Conservation (phyloP, 2,329 filamentous ascomycete species). For the Knoxdaviesia proteae region DNA sequence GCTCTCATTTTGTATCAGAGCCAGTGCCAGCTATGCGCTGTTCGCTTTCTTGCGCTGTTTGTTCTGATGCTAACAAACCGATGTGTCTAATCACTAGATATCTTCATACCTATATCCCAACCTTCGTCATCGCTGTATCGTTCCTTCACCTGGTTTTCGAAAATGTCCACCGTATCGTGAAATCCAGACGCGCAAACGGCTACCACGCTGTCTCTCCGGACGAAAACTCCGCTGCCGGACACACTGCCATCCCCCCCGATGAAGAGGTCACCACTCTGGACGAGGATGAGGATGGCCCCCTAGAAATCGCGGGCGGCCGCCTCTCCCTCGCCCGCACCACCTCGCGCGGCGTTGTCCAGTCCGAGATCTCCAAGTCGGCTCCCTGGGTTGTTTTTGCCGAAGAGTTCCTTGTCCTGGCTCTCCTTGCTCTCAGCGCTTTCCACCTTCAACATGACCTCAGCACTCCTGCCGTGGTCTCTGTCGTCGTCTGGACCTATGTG, state of each 20-base stretch:
- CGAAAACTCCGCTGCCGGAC: conserved; percentile 17
- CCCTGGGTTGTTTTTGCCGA: conserved; percentile 25
- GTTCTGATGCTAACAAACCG: conserved; percentile 2
- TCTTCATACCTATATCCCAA: conserved; percentile 60
- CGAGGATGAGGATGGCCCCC: conserved; percentile 35
- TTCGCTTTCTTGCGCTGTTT: background rate
- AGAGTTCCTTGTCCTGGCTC: conserved; percentile 43
- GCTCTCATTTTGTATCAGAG: background rate
- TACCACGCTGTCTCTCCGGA: conserved; percentile 36
- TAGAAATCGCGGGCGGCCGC: conserved; percentile 35
- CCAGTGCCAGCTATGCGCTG: background rate
- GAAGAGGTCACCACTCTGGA: conserved; percentile 19
- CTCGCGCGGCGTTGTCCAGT: conserved; percentile 42
- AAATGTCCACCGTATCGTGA: conserved; percentile 28
- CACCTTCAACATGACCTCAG: conserved; percentile 40
- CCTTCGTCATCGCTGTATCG: conserved; percentile 50
- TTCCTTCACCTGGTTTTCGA: conserved; percentile 42
- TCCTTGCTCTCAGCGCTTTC: conserved; percentile 48
- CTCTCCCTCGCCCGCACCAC: conserved; percentile 37
- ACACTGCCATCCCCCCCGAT: conserved; percentile 30
- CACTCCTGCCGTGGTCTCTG: conserved; percentile 37
- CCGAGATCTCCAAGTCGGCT: conserved; percentile 43
- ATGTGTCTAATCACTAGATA: conserved; percentile 29
- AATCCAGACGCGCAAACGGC: conserved; percentile 24
- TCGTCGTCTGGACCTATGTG: conserved; percentile 66